Percentiles rank a stretch among this genome's conserved stretches.
Conservation (phyloP, 2,329 filamentous ascomycete species). For the Phyllosticta citriasiana region DNA sequence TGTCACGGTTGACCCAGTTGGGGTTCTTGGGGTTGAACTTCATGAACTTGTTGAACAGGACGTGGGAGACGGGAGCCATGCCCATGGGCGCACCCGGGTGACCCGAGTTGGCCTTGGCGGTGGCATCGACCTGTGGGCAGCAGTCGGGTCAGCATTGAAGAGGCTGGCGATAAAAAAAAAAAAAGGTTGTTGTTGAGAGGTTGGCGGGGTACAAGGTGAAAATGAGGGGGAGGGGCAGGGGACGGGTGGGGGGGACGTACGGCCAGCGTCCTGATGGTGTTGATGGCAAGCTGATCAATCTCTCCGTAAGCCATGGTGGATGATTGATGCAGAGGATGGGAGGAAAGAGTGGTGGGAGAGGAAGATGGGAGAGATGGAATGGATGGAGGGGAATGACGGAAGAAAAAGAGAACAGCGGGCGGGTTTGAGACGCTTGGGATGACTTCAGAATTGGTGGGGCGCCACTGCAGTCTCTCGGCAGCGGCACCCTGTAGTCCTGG, state of each 20-base stretch:
- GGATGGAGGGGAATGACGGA: conserved; percentile 6
- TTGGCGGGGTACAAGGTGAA: conserved; percentile 12
- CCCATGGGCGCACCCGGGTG: conserved; percentile 98
- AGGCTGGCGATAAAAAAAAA: conserved; percentile 18
- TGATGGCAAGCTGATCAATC: conserved; percentile 82
- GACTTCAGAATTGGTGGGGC: conserved; percentile 7
- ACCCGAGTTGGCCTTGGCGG: conserved; percentile 88
- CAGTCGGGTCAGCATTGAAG: conserved; percentile 24
- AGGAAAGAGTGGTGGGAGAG: conserved; percentile 13
- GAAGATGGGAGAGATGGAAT: not conserved
- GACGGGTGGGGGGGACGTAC: conserved; percentile 46
- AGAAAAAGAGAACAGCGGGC: conserved; percentile 10
- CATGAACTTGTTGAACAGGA: conserved; percentile 98
- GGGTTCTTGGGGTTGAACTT: conserved; percentile 99
- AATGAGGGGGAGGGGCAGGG: conserved; percentile 11
- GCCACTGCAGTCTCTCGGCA: not conserved
- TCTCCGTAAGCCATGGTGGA: conserved; percentile 79
- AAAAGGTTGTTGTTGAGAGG: not conserved
- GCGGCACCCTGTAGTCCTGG: not conserved
- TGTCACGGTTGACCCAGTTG: conserved; percentile 91
- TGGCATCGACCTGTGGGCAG: conserved; percentile 79
- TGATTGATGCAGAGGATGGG: conserved; percentile 12
- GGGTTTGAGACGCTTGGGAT: not conserved
- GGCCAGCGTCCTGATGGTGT: conserved; percentile 93
- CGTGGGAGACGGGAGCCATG: conserved; percentile 90